Evolutionary conservation across 352 stramenopile species (phyloP), one percentile per base, ranked within the genome.

Genomic region (Albugo laibachii): DNA sequence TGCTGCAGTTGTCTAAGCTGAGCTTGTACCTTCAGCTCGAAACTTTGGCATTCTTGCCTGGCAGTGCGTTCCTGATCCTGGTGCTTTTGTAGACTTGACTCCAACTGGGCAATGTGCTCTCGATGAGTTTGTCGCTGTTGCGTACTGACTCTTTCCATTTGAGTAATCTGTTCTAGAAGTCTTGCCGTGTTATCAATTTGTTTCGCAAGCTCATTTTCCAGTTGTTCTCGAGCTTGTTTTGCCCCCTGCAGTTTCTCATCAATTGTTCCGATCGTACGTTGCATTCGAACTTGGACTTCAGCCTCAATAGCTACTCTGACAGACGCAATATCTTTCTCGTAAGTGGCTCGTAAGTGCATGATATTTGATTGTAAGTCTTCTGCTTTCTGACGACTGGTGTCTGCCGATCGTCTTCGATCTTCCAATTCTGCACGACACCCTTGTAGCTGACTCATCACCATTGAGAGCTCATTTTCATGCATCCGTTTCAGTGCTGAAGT

Each of bases 161-260:
- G 38, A 3, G 38, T 8, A 43, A 43, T 43, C 38, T 43, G 16
- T 3, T 24, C 20, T 43, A 24, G 38, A 43, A 43, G 38, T 24
- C 20, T 43, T 24, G 38, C 38, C 20, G 38, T 43, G 20, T 3
- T 43, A 24, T 24, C 20, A 19, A 43, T 24, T 43, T 43, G 38
- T 24, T 43, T 43, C 8, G 16, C 20, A 8, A 83, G 65, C 37
- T 86, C 72, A 16, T 57, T 57, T 47, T 87, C 70, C 16, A 85
- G 53, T 38, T 70, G 54, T 31, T 72, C 38, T 1, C 75, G 64
- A 1, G 56, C 62, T 39, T 75, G 70, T 47, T 80, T 80, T 48
- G 84, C 63, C 14, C 80, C 77, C 0, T 63, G 65, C 3, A 85
- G 54, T 54, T 87, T 73, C 2, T 54, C 58, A 49, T 86, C 69